Base-by-base conservation (phyloP, 305 asterid species). In the Solanum hybrid region DNA sequence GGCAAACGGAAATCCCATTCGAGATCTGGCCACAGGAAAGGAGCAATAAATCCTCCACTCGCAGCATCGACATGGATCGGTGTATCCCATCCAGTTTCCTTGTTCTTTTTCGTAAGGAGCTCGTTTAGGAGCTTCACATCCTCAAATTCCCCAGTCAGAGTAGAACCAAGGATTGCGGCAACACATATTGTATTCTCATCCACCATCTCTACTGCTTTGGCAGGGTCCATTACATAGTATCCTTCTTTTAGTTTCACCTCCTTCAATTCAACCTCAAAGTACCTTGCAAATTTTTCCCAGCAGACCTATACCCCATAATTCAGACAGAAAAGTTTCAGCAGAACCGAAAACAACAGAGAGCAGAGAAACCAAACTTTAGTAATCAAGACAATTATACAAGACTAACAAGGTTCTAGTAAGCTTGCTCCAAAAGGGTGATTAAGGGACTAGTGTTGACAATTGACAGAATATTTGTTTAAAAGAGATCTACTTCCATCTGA, bases 31-130 rank as follows among this genome's bases (percentile, higher is more conserved):
- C 92, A 92, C 68, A 94, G 77, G 83, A 95, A 95, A 2, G 97
- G 97, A 73, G 96, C 96, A 29, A 95, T 90, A 78, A 95, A 95
- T 72, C 97, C 97, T 89, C 97, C 96, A 82, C 97, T 95, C 8
- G 96, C 97, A 10, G 96, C 97, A 93, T 95, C 97, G 14, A 95
- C 97, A 72, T 95, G 97, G 68, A 95, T 94, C 0, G 96, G 97
- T 45, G 95, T 92, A 91, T 92, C 94, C 96, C 97, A 94, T 72
- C 95, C 96, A n/a, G 96, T 93, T 91, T 94, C 95, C 73, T 89
- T 29, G 76, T 95, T 95, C 94, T 95, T 94, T 87, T 91, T 65
- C 0, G 83, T 32, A 12, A 95, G 90, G 88, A 95, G 95, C 7
- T 94, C 92, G n/a, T 94, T 94, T 4, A 95, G 95, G 38, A 92